A percentile compares a stretch with the other conserved stretches of the same genome.
These are phyloP conservation scores for Haplosporangium gracile DNA, from an alignment of 192 early-diverging fungal species.

Conservation along the genomic window DNA sequence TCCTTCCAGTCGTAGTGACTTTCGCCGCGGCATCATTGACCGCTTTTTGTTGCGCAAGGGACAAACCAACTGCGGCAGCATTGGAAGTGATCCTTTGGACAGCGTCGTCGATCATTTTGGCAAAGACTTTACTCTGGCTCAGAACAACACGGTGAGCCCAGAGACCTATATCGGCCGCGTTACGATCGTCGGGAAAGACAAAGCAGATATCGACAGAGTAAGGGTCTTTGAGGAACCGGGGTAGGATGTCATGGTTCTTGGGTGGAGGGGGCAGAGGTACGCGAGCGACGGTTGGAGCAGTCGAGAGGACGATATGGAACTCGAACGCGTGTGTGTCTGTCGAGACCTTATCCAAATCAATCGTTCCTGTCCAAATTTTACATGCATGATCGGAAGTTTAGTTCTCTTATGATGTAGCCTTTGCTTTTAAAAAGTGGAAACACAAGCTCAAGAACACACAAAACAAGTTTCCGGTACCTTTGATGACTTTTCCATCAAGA, in stretches of 20 bases:
- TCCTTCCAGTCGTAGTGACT: background rate
- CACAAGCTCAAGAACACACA: background rate
- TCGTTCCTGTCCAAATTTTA: background rate
- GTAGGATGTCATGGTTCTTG: background rate
- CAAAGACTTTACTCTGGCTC: background rate
- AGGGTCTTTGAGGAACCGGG: background rate
- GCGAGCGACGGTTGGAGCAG: background rate
- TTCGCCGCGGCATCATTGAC: background rate
- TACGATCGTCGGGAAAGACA: background rate
- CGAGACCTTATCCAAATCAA: background rate
- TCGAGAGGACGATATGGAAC: background rate
- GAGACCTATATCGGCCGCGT: background rate
- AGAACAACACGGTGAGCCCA: background rate
- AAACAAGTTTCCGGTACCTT: background rate
- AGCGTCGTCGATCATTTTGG: constrained; percentile 1
- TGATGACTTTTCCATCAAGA: background rate
- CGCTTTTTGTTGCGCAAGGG: background rate
- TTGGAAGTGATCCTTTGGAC: background rate
- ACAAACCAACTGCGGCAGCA: background rate
- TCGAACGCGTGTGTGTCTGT: background rate
- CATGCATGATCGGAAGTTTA: background rate
- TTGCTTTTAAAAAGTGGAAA: background rate
- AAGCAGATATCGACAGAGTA: background rate
- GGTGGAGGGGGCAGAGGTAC: background rate
- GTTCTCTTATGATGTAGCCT: background rate